These are phyloP conservation scores for Boletus smithii DNA, from an alignment of 1,284 basidiomycete genomes.

Conservation along the genomic window DNA sequence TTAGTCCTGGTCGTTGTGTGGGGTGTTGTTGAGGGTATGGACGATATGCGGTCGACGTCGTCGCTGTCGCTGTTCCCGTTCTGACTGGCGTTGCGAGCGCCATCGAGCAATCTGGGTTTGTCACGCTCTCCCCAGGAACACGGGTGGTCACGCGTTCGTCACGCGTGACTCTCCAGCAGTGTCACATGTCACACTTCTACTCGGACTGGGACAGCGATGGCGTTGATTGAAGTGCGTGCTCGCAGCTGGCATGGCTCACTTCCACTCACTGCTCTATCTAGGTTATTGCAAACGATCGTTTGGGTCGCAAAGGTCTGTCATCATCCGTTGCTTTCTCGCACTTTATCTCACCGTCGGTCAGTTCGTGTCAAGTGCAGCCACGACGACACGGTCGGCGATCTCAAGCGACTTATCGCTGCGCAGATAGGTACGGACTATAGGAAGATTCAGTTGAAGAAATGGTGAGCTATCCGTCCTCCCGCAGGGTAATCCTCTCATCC, in stretches of 20 bases:
- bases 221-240: constrained; percentile 53
- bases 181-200: constrained; percentile 21
- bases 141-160: constrained; percentile 27
- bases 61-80: constrained; percentile 16
- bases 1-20: constrained; percentile 27
- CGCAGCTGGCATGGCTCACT: background rate
- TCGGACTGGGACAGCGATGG: constrained; percentile 38
- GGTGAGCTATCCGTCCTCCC: constrained; percentile 47
- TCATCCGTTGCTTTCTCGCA: background rate
- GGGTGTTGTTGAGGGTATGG: constrained; percentile 23
- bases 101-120: constrained; percentile 22
- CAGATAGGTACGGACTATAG: constrained; percentile 86
- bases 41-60: constrained; percentile 23
- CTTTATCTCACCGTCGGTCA: constrained; percentile 32
- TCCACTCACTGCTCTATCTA: constrained; percentile 33
- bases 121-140: too few relatives aligned
- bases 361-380: constrained; percentile 92
- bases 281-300: constrained; percentile 95
- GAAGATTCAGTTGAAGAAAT: constrained; percentile 97
- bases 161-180: constrained; percentile 7
- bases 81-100: constrained; percentile 31
- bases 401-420: constrained; percentile 95
- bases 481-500: background rate
- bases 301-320: constrained; percentile 85
- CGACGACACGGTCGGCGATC: constrained; percentile 94